Conservation (phyloP, 148 eudicot species). For the Gaultheria prostrata region DNA sequence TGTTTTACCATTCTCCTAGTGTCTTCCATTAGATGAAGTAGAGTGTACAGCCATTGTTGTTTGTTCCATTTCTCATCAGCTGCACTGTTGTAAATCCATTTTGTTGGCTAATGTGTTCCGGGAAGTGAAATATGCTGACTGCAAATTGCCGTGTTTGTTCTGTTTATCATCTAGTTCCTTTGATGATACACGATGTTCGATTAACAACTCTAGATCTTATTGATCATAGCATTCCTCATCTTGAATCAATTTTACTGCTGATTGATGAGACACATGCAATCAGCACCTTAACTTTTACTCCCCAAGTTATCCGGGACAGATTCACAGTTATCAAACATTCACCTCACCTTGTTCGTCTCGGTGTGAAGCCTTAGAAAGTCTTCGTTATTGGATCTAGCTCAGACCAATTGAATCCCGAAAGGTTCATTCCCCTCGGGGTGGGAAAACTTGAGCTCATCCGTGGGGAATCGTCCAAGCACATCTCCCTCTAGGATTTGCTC, state of each 20-base stretch:
- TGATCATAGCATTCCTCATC: background rate
- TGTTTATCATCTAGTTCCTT: background rate
- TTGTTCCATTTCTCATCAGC: background rate
- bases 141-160: background rate
- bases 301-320: background rate
- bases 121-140: background rate
- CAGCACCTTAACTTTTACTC: background rate
- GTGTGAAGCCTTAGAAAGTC: background rate
- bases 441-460: background rate
- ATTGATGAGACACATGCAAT: background rate
- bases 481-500: background rate
- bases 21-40: background rate
- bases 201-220: background rate
- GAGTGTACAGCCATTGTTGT: background rate
- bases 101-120: background rate
- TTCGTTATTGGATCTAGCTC: background rate
- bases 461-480: background rate
- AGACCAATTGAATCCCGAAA: background rate
- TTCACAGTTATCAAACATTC: background rate
- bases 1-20: background rate
- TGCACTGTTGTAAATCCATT: background rate
- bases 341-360: background rate
- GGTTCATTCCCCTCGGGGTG: background rate
- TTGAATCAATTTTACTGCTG: background rate
- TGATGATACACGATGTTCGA: background rate